phyloP scores from a whole-genome alignment of 2,329 filamentous ascomycete species.

The Corinectria fuckeliana region DNA sequence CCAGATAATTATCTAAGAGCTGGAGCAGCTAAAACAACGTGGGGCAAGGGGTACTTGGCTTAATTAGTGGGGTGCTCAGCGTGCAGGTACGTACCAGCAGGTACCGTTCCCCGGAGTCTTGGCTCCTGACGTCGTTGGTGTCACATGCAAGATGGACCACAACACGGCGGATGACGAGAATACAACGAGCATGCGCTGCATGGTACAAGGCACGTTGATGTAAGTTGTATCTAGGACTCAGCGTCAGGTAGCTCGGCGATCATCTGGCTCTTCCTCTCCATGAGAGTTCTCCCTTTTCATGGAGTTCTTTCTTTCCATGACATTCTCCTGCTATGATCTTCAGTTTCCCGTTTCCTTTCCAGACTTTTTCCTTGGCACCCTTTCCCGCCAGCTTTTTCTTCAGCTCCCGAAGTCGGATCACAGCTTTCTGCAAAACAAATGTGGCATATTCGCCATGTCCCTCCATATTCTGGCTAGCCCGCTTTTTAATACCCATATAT shows the following conservation, averaged over 20 bases:
- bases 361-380: not conserved
- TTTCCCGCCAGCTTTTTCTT: conserved; percentile 28
- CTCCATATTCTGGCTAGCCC: conserved; percentile 30
- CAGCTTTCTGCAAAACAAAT: conserved; percentile 30
- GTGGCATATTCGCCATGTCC: conserved; percentile 39
- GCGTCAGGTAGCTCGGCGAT: not conserved
- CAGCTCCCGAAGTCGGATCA: conserved; percentile 21
- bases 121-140: conserved; percentile 6
- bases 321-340: too few species aligned
- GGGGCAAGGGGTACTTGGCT: too few species aligned
- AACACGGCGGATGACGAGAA: not conserved
- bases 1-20: too few species aligned
- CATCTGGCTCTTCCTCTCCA: too few species aligned
- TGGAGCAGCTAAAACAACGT: too few species aligned
- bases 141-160: conserved; percentile 10
- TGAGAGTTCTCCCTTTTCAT: too few species aligned
- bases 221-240: too few species aligned
- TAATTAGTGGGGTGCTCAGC: too few species aligned
- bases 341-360: too few species aligned
- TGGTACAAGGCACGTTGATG: not conserved
- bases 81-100: too few species aligned
- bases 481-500: conserved; percentile 36
- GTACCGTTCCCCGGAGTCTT: not conserved
- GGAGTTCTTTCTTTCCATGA: too few species aligned
- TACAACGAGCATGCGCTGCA: conserved; percentile 1